phyloP scores from a whole-genome alignment of 352 stramenopile species.

The Phytophthora palmivora region DNA sequence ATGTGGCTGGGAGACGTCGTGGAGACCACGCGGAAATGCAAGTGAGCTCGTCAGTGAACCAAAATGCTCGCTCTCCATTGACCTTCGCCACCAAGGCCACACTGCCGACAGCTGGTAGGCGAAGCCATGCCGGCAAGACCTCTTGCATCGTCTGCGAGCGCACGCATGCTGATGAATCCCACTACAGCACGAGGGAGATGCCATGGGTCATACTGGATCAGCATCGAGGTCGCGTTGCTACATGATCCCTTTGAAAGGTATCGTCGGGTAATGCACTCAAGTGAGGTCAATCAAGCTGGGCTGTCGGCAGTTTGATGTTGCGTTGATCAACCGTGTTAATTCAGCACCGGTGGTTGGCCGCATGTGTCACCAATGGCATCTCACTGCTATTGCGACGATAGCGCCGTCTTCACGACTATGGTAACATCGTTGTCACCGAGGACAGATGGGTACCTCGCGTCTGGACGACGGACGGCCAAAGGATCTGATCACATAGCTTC shows the following conservation, averaged over 20 bases:
- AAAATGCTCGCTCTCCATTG: slow-evolving; percentile 5
- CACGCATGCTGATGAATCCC: slow-evolving; percentile 31
- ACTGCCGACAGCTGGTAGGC: slow-evolving; percentile 21
- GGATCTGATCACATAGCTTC: slow-evolving; percentile 22
- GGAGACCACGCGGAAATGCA: slow-evolving; percentile 16
- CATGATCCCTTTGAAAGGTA: slow-evolving; percentile 2
- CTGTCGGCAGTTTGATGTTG: no score
- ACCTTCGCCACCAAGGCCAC: background rate
- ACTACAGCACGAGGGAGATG: slow-evolving; percentile 8
- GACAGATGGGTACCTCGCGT: slow-evolving; percentile 22
- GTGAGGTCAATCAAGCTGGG: no score
- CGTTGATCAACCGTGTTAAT: no score
- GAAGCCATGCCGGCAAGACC: slow-evolving; percentile 31
- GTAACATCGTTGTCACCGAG: slow-evolving; percentile 18
- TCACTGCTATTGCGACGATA: no score
- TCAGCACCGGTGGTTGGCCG: no score
- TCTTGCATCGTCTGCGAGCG: slow-evolving; percentile 31
- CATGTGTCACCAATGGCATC: background rate
- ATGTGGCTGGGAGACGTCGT: background rate
- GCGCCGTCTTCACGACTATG: background rate
- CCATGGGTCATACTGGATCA: background rate
- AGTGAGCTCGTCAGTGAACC: slow-evolving; percentile 18
- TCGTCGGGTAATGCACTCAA: background rate
- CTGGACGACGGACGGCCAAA: slow-evolving; percentile 14
- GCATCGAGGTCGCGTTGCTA: background rate